Evolutionary conservation across 805 yeast genomes (phyloP).

Genomic region (Metschnikowia orientalis): DNA sequence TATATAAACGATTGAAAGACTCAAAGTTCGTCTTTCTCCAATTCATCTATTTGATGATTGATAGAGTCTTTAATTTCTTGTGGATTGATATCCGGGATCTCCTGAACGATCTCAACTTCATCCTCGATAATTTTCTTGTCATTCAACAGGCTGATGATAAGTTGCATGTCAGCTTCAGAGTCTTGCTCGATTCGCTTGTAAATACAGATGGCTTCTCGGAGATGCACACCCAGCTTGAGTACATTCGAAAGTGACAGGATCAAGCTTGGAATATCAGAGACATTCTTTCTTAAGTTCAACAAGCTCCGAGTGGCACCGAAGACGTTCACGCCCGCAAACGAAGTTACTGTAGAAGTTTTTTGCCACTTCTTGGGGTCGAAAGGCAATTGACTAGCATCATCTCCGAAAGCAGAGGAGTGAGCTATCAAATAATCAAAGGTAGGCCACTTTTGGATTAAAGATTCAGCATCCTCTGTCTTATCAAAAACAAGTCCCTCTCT

Average conservation of each 20-base stretch:
- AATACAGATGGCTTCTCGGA: constrained; percentile 25
- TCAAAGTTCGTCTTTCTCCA: constrained; percentile 17
- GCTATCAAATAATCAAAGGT: constrained; percentile 29
- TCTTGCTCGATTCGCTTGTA: constrained; percentile 22
- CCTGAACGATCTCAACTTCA: no score
- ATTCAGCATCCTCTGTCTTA: constrained; percentile 57
- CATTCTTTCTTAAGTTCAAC: constrained; percentile 3
- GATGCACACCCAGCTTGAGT: constrained; percentile 4
- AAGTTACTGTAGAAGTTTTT: constrained; percentile 23
- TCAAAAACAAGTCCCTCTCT: constrained; percentile 49
- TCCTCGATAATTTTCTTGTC: no score
- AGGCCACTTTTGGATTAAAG: constrained; percentile 30
- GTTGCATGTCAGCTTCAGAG: no score
- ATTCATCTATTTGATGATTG: constrained; percentile 22
- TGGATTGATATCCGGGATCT: constrained; percentile 15
- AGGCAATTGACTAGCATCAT: no score
- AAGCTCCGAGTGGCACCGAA: constrained; percentile 2
- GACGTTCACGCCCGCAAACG: constrained; percentile 20
- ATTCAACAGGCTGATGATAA: no score
- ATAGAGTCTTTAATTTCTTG: constrained; percentile 18
- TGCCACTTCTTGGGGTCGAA: constrained; percentile 13
- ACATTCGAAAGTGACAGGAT: constrained; percentile 4
- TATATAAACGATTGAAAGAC: no score
- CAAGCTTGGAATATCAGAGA: constrained; percentile 2
- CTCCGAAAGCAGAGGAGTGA: no score